These are phyloP conservation scores for Pelargonium fulgidum DNA, from an alignment of 441 rosid genomes.

Conservation along the genomic window DNA sequence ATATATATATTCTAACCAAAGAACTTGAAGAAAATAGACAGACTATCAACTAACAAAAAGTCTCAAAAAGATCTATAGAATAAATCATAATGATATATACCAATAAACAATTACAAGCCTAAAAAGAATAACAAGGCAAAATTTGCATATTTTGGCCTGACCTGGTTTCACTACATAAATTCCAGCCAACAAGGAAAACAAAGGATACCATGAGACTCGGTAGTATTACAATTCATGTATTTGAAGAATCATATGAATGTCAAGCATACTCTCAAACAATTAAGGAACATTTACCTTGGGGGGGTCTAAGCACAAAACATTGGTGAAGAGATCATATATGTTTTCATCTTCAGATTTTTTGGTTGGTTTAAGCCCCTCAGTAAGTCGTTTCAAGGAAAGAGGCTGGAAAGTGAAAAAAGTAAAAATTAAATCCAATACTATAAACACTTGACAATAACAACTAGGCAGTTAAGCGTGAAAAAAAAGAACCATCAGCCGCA, in stretches of 20 bases:
- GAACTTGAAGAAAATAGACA: too few species aligned
- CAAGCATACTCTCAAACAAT: not conserved
- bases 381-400: conserved; percentile 63
- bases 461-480: not conserved
- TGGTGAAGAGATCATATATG: conserved; percentile 67
- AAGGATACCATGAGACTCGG: not conserved
- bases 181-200: not conserved
- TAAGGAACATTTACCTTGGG: conserved; percentile 49
- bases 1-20: too few species aligned
- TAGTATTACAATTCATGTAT: not conserved
- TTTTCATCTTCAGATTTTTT: conserved; percentile 56
- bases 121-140: not conserved
- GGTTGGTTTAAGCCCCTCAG: conserved; percentile 58
- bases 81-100: not conserved
- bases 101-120: not conserved
- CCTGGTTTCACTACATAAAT: not conserved
- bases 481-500: not conserved
- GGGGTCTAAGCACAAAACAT: conserved; percentile 56
- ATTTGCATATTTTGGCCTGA: not conserved
- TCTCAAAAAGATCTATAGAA: too few species aligned
- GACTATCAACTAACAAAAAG: too few species aligned
- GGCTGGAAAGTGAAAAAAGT: conserved; percentile 47
- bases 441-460: not conserved
- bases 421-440: conserved; percentile 11
- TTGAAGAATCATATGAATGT: not conserved